Percentiles rank a stretch among this genome's conserved stretches.
Conservation (phyloP, 2,329 filamentous ascomycete species). For the Clonostachys rhizophaga region DNA sequence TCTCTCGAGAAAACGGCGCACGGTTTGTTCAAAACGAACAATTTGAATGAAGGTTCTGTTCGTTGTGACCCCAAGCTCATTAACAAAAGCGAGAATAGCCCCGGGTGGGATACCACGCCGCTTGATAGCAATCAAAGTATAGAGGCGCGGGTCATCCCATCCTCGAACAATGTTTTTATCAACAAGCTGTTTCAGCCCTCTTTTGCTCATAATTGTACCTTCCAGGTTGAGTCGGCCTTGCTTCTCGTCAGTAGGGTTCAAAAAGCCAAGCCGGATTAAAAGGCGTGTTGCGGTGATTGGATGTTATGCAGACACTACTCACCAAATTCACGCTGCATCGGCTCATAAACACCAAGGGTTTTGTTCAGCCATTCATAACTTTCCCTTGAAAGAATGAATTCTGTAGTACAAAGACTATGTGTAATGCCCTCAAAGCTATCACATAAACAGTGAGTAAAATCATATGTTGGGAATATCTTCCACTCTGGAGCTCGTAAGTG, state of each 20-base stretch:
- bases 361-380: slow-evolving; percentile 92
- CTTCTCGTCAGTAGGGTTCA: neutral
- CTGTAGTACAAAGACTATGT: slow-evolving; percentile 88
- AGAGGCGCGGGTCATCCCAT: slow-evolving; percentile 90
- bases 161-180: slow-evolving; percentile 72
- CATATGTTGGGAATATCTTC: slow-evolving; percentile 46
- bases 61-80: slow-evolving; percentile 87
- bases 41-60: slow-evolving; percentile 75
- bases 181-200: slow-evolving; percentile 77
- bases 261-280: too few relatives aligned
- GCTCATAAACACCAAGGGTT: slow-evolving; percentile 75
- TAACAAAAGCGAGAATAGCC: slow-evolving; percentile 84
- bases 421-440: slow-evolving; percentile 92
- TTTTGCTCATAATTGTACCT: slow-evolving; percentile 84
- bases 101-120: slow-evolving; percentile 83
- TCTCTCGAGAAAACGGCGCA: slow-evolving; percentile 81
- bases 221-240: slow-evolving; percentile 56
- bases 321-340: slow-evolving; percentile 87
- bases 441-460: slow-evolving; percentile 85
- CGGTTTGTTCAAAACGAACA: slow-evolving; percentile 75
- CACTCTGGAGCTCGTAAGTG: slow-evolving; percentile 63
- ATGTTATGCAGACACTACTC: slow-evolving; percentile 1
- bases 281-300: too few relatives aligned
- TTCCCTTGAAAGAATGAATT: slow-evolving; percentile 79
- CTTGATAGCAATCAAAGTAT: slow-evolving; percentile 79